Base-by-base conservation (phyloP, 1,284 basidiomycete genomes). In the Vanrija sp. region DNA sequence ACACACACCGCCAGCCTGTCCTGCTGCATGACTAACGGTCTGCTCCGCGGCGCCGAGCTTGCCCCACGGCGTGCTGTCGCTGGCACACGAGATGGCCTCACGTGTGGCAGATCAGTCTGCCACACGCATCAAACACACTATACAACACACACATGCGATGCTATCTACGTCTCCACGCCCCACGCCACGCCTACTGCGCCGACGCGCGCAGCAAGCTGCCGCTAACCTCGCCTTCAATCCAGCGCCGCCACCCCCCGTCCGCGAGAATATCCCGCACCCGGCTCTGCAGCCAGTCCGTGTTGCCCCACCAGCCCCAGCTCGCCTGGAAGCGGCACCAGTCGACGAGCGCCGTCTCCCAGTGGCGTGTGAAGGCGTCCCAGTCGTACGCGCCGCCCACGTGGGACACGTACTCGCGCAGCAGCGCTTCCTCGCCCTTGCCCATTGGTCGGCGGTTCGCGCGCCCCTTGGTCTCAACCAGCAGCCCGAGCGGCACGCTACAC, bases 241-340 rank as follows among this genome's bases (percentile, higher is more conserved):
- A 57, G 15, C 15, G 9, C 15, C 47, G n/a, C 59, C 59, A 61
- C 18, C 45, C 52, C 15, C 29, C 23, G 15, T 61, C 59, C 7
- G 52, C 50, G 6, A 61, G 51, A 9, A 61, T 51, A 8, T 14
- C 3, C 23, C 59, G 38, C n/a, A 54, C 53, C 23, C 59, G 49
- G 34, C 55, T 55, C 50, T 52, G 50, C 16, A 61, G 53, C 59
- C 59, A 61, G 21, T 29, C 48, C 4, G 52, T 55, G 29, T 61
- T 61, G 5, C 59, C 59, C 59, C 59, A 61, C 45, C 57, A 61
- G 0, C 59, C 59, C 59, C 59, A 61, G 6, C 25, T 38, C 8
- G 59, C 59, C 53, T 61, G 59, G 51, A 61, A 61, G 19, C 59
- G 52, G 42, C 59, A 61, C 59, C 59, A 61, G 44, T 61, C 59